Base-by-base conservation (phyloP, 495 filamentous ascomycete genomes). In the Penicillium manginii region DNA sequence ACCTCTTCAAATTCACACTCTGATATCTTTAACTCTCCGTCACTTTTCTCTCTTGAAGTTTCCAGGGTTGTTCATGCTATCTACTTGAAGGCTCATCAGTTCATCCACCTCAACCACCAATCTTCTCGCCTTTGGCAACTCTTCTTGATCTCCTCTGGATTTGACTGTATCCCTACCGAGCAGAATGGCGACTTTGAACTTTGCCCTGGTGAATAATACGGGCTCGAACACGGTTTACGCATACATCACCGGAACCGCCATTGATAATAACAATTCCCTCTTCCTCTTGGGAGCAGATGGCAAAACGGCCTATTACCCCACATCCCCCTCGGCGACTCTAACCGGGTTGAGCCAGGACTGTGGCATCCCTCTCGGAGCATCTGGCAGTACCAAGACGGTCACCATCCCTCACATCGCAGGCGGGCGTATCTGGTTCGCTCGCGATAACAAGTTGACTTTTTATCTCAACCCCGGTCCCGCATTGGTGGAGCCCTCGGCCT, bases 401-500 rank as follows among this genome's bases (percentile, higher is more conserved):
- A 88, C 81, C 1, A 85, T 91, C 54, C 88, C 88, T 3, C 87
- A 85, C 49, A 70, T 89, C 2, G 84, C 82, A 8, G 87, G 88
- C n/a, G 87, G 81, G 2, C 77, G 88, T 35, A 79, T 91, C 72
- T 91, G 87, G 85, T 89, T 89, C 71, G 83, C 81, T 12, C 68
- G 79, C 22, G 85, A 82, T 56, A 67, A 60, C n/a, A 78, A 79
- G 42, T 77, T 92, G 21, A 85, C 81, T 1, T 92, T 92, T 72
- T 78, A 85, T 4, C 62, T 91, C 32, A 92, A 92, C 70, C 87
- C 85, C 1, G 77, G 84, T 17, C 83, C 89, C 4, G 87, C 81
- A 0, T 76, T 91, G 4, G 88, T 91, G 21, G 88, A 91, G 68
- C 89, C 89, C 0, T 84, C 82, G 6, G 82, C 87, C 11, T 86